A percentile compares a stretch with the other conserved stretches of the same genome.
These are phyloP conservation scores for Heracleum sosnowskyi DNA, from an alignment of 129 eudicot genomes.

Conservation along the genomic window DNA sequence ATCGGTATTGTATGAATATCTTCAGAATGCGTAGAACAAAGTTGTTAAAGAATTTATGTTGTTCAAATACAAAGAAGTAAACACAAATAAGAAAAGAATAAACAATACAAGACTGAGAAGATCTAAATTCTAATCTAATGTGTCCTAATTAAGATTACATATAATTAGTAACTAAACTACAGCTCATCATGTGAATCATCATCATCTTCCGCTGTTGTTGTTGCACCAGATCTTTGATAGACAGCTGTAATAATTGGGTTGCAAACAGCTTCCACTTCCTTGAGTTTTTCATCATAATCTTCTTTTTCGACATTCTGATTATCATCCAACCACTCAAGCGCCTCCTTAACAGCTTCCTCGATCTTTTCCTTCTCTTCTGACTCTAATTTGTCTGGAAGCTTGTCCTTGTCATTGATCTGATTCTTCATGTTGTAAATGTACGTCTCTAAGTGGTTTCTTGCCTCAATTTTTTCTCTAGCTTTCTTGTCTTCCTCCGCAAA, in stretches of 20 bases:
- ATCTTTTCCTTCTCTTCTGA: neutral
- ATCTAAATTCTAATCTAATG: too few relatives aligned
- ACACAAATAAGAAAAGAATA: neutral
- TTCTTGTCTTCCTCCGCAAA: conserved; percentile 5
- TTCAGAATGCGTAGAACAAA: too few relatives aligned
- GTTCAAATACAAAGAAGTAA: neutral
- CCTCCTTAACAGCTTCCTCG: neutral
- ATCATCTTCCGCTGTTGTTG: neutral
- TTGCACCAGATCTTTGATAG: conserved; percentile 4
- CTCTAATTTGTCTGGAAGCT: neutral
- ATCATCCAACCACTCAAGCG: conserved; percentile 3
- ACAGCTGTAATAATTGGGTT: neutral
- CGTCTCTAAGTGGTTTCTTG: neutral
- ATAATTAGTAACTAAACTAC: neutral
- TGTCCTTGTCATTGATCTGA: conserved; percentile 9
- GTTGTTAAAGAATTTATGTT: neutral
- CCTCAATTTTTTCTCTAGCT: neutral
- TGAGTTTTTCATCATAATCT: conserved; percentile 2
- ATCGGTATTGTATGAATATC: neutral
- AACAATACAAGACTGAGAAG: neutral
- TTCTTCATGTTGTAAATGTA: neutral
- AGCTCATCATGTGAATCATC: conserved; percentile 6
- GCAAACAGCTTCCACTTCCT: conserved; percentile 6
- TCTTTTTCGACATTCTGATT: conserved; percentile 4
- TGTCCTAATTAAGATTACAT: neutral